A percentile compares a stretch with the other conserved stretches of the same genome.
These are phyloP conservation scores for Syzygium syzygioides DNA, from an alignment of 441 rosid genomes.

Conservation along the genomic window DNA sequence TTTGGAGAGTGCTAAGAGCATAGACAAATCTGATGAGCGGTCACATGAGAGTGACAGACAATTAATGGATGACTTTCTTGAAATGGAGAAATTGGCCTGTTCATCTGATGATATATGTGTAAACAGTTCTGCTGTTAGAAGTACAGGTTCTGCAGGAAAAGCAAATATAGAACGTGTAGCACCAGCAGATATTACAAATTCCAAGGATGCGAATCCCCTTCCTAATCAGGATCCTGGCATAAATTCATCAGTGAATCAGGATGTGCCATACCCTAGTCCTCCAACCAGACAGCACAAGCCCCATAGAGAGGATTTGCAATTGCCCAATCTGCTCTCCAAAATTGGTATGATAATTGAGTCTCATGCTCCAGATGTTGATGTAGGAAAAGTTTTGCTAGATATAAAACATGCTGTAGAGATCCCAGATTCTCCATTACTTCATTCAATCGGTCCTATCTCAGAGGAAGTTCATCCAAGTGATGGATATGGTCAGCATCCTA, in stretches of 20 bases:
- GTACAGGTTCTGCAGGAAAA: slow-evolving; percentile 22
- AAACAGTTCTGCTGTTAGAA: slow-evolving; percentile 29
- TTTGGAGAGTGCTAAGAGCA: slow-evolving; percentile 45
- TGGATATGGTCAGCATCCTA: slow-evolving; percentile 17
- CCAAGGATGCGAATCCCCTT: not conserved
- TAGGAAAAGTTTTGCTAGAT: slow-evolving; percentile 54
- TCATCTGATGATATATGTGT: not conserved
- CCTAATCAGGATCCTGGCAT: not conserved
- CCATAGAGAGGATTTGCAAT: slow-evolving; percentile 23
- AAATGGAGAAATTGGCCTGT: slow-evolving; percentile 84
- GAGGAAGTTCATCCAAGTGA: slow-evolving; percentile 19
- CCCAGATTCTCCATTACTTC: slow-evolving; percentile 25
- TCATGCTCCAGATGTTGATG: slow-evolving; percentile 42
- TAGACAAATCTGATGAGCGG: slow-evolving; percentile 36
- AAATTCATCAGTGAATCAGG: not conserved
- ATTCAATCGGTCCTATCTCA: slow-evolving; percentile 13
- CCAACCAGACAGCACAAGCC: not conserved
- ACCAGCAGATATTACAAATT: slow-evolving; percentile 2
- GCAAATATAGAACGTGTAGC: slow-evolving; percentile 28
- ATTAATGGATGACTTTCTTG: slow-evolving; percentile 95
- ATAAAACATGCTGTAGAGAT: slow-evolving; percentile 49
- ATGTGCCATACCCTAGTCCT: not conserved
- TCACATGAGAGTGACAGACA: slow-evolving; percentile 51
- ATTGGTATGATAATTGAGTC: slow-evolving; percentile 56
- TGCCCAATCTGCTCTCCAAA: slow-evolving; percentile 43